These are phyloP conservation scores for Oehlia diaphana DNA, from an alignment of 192 early-diverging fungal genomes.

Conservation along the genomic window DNA sequence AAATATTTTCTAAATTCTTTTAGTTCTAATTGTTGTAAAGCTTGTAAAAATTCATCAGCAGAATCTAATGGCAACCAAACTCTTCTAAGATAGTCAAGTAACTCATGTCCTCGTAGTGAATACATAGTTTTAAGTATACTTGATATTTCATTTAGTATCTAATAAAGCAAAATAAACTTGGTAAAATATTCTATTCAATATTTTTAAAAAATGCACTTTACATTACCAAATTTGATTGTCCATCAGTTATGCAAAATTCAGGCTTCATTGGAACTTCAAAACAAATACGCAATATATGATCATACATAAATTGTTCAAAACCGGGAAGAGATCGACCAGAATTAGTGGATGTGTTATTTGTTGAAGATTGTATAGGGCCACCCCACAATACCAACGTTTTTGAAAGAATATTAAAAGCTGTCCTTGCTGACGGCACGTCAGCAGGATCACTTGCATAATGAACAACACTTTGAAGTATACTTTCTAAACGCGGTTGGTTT, in stretches of 20 bases:
- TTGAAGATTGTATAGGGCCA: slow-evolving; percentile 24
- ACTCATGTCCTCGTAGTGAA: slow-evolving; percentile 56
- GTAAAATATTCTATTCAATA: not conserved
- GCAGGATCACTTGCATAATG: slow-evolving; percentile 61
- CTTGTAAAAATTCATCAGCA: slow-evolving; percentile 72
- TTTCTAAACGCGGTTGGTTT: slow-evolving; percentile 61
- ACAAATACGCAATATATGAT: slow-evolving; percentile 67
- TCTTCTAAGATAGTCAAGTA: slow-evolving; percentile 59
- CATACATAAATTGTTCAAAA: slow-evolving; percentile 76
- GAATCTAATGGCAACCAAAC: slow-evolving; percentile 61
- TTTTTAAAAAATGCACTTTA: slow-evolving; percentile 27
- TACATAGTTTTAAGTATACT: slow-evolving; percentile 56
- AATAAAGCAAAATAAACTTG: not conserved
- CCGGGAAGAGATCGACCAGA: slow-evolving; percentile 48
- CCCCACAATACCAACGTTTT: slow-evolving; percentile 72
- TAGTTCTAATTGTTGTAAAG: slow-evolving; percentile 63
- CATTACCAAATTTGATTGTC: slow-evolving; percentile 68
- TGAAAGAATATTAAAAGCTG: slow-evolving; percentile 67
- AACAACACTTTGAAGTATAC: slow-evolving; percentile 67
- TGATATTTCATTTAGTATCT: slow-evolving; percentile 58
- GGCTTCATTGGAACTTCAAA: slow-evolving; percentile 81
- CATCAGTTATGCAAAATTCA: slow-evolving; percentile 74
- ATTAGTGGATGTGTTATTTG: not conserved
- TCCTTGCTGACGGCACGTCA: slow-evolving; percentile 63
- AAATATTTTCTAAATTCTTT: slow-evolving; percentile 76